Conservation (phyloP, 176 grass and related monocot genomes). For the Leersia perrieri region DNA sequence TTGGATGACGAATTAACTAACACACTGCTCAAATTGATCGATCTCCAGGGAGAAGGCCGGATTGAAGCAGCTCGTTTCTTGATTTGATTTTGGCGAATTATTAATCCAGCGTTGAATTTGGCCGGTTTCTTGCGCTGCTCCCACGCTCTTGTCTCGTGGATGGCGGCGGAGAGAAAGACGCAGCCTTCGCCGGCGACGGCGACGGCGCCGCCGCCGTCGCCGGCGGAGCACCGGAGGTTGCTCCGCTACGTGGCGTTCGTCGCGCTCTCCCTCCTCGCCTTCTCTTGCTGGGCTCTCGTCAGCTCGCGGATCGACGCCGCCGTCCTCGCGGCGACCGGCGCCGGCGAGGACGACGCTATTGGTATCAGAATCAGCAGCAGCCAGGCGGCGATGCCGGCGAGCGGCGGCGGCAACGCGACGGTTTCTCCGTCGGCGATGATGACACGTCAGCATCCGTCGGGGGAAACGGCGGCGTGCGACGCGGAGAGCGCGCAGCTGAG, state of each 20-base stretch:
- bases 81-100: neutral
- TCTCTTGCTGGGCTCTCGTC: slow-evolving; percentile 61
- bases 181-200: slow-evolving; percentile 35
- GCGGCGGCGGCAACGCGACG: neutral
- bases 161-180: slow-evolving; percentile 63
- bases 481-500: slow-evolving; percentile 35
- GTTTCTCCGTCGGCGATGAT: neutral
- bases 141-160: neutral
- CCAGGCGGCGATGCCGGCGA: neutral
- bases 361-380: neutral
- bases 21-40: neutral
- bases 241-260: slow-evolving; percentile 43
- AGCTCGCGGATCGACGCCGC: slow-evolving; percentile 42
- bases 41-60: neutral
- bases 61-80: neutral
- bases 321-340: slow-evolving; percentile 13
- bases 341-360: neutral
- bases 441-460: neutral
- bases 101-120: neutral
- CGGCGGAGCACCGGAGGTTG: slow-evolving; percentile 54
- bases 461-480: slow-evolving; percentile 30
- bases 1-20: neutral
- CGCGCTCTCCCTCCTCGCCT: slow-evolving; percentile 45
- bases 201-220: too few relatives aligned
- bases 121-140: neutral